Conservation (phyloP, 768 basidiomycete genomes). For the Pleurotus djamor region DNA sequence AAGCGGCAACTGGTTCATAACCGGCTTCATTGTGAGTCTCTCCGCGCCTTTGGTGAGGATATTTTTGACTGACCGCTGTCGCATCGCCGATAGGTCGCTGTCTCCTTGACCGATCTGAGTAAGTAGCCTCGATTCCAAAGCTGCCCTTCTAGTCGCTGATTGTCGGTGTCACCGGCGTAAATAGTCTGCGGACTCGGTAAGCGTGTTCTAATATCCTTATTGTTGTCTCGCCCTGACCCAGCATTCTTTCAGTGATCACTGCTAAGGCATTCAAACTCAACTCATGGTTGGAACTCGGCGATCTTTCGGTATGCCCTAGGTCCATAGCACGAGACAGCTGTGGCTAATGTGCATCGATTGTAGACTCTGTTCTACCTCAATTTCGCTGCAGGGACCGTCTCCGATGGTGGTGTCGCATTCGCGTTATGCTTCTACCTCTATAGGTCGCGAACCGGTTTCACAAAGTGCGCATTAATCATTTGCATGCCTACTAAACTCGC, state of each 20-base stretch:
- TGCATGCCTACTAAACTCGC: neutral
- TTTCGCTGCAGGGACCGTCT: constrained; percentile 46
- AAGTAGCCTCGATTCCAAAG: constrained; percentile 11
- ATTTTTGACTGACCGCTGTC: constrained; percentile 22
- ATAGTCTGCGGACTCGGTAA: constrained; percentile 35
- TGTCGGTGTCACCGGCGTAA: neutral
- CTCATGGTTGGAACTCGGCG: constrained; percentile 33
- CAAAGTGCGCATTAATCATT: constrained; percentile 25
- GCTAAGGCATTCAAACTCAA: constrained; percentile 45
- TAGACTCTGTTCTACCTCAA: constrained; percentile 51
- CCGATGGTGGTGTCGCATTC: constrained; percentile 49
- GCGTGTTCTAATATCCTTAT: constrained; percentile 9
- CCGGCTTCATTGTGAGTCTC: constrained; percentile 44
- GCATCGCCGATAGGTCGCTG: constrained; percentile 17
- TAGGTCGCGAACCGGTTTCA: constrained; percentile 49
- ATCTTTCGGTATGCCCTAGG: constrained; percentile 29
- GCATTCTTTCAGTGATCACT: constrained; percentile 40
- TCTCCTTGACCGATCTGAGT: constrained; percentile 49
- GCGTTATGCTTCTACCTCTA: constrained; percentile 48
- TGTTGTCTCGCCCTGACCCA: constrained; percentile 1
- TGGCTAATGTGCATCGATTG: neutral
- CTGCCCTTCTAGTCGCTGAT: neutral
- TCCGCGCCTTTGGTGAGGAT: neutral
- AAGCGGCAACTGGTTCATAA: constrained; percentile 37
- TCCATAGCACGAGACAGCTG: neutral